Conservation (phyloP, 148 eudicot genomes). For the Heliamphora exappendiculata region DNA sequence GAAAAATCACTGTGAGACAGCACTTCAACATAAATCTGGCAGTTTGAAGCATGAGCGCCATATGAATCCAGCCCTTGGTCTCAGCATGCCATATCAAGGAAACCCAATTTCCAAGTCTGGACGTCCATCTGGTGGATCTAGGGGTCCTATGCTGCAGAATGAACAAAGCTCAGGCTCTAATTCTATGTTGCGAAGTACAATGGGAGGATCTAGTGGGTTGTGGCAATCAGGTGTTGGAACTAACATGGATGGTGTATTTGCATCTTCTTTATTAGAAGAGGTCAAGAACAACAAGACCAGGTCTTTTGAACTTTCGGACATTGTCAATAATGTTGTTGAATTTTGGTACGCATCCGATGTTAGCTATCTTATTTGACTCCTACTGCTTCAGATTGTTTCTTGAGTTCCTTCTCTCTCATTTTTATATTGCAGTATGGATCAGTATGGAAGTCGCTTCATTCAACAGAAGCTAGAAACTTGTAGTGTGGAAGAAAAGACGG, state of each 20-base stretch:
- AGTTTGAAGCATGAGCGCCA: slow-evolving; percentile 21
- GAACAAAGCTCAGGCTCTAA: slow-evolving; percentile 16
- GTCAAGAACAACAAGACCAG: slow-evolving; percentile 45
- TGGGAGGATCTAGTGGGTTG: slow-evolving; percentile 20
- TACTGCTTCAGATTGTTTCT: slow-evolving; percentile 1
- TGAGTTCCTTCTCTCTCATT: not conserved
- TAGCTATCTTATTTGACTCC: slow-evolving; percentile 1
- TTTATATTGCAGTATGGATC: slow-evolving; percentile 44
- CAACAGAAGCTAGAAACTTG: slow-evolving; percentile 65
- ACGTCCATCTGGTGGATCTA: slow-evolving; percentile 16
- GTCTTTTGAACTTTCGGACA: slow-evolving; percentile 43
- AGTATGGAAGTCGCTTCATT: slow-evolving; percentile 68
- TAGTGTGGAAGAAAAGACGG: slow-evolving; percentile 40
- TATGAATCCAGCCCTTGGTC: slow-evolving; percentile 22
- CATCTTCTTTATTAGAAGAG: slow-evolving; percentile 36
- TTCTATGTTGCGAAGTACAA: slow-evolving; percentile 16
- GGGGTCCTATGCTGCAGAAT: slow-evolving; percentile 19
- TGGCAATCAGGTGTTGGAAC: slow-evolving; percentile 24
- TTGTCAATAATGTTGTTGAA: slow-evolving; percentile 49
- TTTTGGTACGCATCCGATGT: slow-evolving; percentile 34
- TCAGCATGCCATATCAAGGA: slow-evolving; percentile 25
- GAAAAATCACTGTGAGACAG: slow-evolving; percentile 24
- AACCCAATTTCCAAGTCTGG: slow-evolving; percentile 20
- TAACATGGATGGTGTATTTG: slow-evolving; percentile 26
- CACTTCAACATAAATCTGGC: slow-evolving; percentile 21